Conservation (phyloP, 2,329 filamentous ascomycete genomes). For the Malbranchea cinnamomea region DNA sequence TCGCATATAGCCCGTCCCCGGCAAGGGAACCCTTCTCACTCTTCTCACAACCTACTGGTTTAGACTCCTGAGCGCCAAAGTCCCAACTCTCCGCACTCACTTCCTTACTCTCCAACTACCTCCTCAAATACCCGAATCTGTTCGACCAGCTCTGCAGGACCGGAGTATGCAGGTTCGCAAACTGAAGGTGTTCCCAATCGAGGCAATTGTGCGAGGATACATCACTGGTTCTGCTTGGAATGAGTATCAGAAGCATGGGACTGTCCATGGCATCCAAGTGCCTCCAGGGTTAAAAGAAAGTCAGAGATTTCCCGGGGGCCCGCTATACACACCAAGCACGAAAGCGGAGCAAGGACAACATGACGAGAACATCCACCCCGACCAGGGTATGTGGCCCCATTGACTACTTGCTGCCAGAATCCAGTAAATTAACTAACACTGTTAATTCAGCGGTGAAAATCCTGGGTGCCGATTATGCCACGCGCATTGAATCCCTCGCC, state of each 20-base stretch:
- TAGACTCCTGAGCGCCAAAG: slow-evolving; percentile 38
- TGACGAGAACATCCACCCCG: slow-evolving; percentile 73
- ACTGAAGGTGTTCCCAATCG: slow-evolving; percentile 60
- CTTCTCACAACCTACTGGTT: slow-evolving; percentile 57
- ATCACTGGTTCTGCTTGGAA: slow-evolving; percentile 74
- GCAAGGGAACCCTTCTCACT: slow-evolving; percentile 53
- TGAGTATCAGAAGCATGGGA: slow-evolving; percentile 59
- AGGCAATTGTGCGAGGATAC: slow-evolving; percentile 80
- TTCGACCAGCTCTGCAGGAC: slow-evolving; percentile 40
- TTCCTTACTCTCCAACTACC: slow-evolving; percentile 47
- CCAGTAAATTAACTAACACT: slow-evolving; percentile 4
- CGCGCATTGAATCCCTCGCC: slow-evolving; percentile 49
- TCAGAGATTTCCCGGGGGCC: slow-evolving; percentile 47
- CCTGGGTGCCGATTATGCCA: slow-evolving; percentile 50
- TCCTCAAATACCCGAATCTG: slow-evolving; percentile 28
- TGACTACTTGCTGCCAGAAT: background rate
- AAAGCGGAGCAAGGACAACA: slow-evolving; percentile 69
- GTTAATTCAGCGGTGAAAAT: slow-evolving; percentile 36
- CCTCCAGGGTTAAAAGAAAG: slow-evolving; percentile 55
- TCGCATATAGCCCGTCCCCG: slow-evolving; percentile 48
- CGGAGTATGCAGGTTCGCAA: slow-evolving; percentile 66
- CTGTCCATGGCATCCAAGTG: slow-evolving; percentile 62
- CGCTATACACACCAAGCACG: slow-evolving; percentile 69
- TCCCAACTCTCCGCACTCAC: slow-evolving; percentile 48
- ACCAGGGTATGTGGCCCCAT: slow-evolving; percentile 34